Evolutionary conservation across 1,284 basidiomycete species (phyloP).

Genomic region (Ganoderma multipileum): DNA sequence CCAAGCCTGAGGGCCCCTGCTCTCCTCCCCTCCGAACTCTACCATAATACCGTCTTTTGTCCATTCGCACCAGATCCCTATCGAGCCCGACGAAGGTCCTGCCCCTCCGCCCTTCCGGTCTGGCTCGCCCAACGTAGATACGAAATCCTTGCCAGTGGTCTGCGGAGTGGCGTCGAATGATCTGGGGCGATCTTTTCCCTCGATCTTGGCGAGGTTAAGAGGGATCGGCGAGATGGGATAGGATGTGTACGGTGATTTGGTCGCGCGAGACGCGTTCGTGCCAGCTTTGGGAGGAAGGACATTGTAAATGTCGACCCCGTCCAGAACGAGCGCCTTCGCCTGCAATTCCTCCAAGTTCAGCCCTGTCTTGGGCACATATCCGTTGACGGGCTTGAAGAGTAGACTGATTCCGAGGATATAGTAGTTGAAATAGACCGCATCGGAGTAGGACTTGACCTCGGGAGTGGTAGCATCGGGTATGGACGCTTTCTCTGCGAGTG

Average conservation of each 20-base stretch:
- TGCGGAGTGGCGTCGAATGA: conserved; percentile 53
- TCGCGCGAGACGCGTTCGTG: conserved; percentile 36
- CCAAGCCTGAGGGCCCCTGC: conserved; percentile 83
- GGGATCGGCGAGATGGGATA: conserved; percentile 59
- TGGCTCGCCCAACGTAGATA: conserved; percentile 80
- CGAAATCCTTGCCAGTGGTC: conserved; percentile 80
- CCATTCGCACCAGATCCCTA: conserved; percentile 94
- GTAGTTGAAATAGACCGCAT: conserved; percentile 88
- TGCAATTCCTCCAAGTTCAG: conserved; percentile 54
- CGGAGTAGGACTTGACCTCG: conserved; percentile 79
- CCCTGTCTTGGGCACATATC: conserved; percentile 63
- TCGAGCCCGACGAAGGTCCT: conserved; percentile 82
- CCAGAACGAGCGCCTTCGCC: conserved; percentile 59
- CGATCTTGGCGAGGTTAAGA: conserved; percentile 50
- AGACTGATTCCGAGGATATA: conserved; percentile 79
- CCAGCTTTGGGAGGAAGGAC: conserved; percentile 40
- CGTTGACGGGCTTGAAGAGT: conserved; percentile 65
- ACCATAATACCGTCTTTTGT: conserved; percentile 80
- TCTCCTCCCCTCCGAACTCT: conserved; percentile 80
- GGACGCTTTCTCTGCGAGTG: conserved; percentile 42
- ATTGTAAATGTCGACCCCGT: conserved; percentile 87
- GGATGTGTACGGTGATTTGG: conserved; percentile 55
- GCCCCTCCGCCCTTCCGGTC: conserved; percentile 85
- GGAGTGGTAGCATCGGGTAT: conserved; percentile 44
- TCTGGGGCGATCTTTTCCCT: conserved; percentile 45